Evolutionary conservation across 495 filamentous ascomycete species (phyloP).

Genomic region (Copromyces sp.): DNA sequence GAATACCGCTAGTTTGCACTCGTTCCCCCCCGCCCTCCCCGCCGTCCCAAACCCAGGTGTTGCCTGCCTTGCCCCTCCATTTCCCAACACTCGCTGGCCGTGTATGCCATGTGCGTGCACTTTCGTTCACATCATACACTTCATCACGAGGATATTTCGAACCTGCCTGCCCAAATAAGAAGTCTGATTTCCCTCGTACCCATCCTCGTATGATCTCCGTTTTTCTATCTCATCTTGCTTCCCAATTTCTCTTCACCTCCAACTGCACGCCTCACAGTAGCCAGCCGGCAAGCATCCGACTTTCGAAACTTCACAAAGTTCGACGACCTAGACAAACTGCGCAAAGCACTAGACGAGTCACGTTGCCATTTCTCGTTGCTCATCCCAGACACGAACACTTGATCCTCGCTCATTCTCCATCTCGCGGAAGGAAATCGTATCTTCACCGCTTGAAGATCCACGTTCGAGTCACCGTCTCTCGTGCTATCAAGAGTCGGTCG

Average conservation of each 20-base stretch:
- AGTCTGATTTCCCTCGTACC: background rate
- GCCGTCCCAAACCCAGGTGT: background rate
- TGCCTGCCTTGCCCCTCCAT: slow-evolving; percentile 2
- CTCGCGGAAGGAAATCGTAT: background rate
- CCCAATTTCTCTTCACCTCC: background rate
- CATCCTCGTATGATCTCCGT: background rate
- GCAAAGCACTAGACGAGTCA: background rate
- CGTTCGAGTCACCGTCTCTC: background rate
- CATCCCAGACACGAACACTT: background rate
- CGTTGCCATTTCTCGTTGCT: background rate
- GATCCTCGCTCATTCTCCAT: background rate
- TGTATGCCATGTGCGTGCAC: background rate
- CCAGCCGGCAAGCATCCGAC: background rate
- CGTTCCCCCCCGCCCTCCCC: background rate
- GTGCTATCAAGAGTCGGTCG: background rate
- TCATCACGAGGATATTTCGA: background rate
- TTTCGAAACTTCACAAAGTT: background rate
- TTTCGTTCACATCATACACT: background rate
- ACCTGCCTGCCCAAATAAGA: background rate
- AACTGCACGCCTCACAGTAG: background rate
- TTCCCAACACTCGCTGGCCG: background rate
- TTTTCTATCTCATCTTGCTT: background rate
- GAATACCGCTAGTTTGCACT: background rate
- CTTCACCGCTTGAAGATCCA: background rate
- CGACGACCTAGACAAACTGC: background rate